phyloP scores from a whole-genome alignment of 2,329 filamentous ascomycete genomes.

The Rosellinia necatrix region DNA sequence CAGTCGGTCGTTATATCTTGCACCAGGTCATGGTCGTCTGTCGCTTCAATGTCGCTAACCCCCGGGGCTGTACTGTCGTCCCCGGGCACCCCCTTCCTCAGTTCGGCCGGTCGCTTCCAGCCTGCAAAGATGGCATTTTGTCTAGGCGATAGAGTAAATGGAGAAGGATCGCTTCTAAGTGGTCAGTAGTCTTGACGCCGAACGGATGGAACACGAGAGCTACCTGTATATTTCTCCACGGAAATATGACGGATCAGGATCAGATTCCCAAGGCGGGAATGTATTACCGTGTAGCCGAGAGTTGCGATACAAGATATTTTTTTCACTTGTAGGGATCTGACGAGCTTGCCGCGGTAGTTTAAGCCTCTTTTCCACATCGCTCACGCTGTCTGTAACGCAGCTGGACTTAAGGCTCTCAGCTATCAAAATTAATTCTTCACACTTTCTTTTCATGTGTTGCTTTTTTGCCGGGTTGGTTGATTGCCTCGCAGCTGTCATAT shows the following conservation, averaged over 20 bases:
- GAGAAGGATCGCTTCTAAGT: conserved; percentile 65
- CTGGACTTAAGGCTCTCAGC: conserved; percentile 71
- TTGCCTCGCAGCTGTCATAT: conserved; percentile 75
- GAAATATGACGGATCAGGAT: conserved; percentile 68
- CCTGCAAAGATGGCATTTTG: conserved; percentile 78
- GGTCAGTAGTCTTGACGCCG: conserved; percentile 23
- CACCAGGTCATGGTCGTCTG: conserved; percentile 75
- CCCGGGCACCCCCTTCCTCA: conserved; percentile 52
- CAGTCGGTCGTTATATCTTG: conserved; percentile 97
- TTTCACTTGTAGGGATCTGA: conserved; percentile 69
- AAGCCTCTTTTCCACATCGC: conserved; percentile 33
- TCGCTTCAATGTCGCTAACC: conserved; percentile 41
- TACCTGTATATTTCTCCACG: conserved; percentile 67
- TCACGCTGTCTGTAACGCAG: conserved; percentile 29
- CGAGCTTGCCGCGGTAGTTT: conserved; percentile 55
- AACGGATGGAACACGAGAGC: conserved; percentile 35
- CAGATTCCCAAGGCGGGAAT: conserved; percentile 82
- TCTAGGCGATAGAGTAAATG: conserved; percentile 72
- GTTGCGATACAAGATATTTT: conserved; percentile 75
- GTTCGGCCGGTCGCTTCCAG: conserved; percentile 79
- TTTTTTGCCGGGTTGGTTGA: conserved; percentile 67
- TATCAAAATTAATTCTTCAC: conserved; percentile 68
- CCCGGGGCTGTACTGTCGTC: not conserved
- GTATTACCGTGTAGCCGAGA: conserved; percentile 81
- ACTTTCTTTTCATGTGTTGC: conserved; percentile 68